These are phyloP conservation scores for Sphaerulina musiva DNA, from an alignment of 2,329 filamentous ascomycete genomes.

Conservation along the genomic window DNA sequence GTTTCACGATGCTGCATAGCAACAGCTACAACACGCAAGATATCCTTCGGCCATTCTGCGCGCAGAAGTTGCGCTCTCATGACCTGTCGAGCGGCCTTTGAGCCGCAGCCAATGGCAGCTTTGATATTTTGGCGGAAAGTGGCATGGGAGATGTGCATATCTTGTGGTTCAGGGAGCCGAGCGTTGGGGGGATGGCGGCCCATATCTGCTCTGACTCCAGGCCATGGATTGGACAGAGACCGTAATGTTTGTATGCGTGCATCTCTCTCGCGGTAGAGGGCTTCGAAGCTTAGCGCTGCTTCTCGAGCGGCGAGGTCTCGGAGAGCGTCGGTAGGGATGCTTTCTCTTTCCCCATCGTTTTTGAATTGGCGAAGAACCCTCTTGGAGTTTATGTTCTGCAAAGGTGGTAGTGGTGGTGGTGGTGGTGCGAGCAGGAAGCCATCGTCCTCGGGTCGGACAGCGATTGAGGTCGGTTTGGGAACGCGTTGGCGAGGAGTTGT, in stretches of 20 bases:
- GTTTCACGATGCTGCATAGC: slow-evolving; percentile 24
- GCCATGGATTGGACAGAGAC: slow-evolving; percentile 27
- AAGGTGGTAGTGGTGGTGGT: too few species aligned
- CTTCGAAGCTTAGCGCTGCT: slow-evolving; percentile 20
- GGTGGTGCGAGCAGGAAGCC: slow-evolving; percentile 12
- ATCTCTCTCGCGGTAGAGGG: slow-evolving; percentile 21
- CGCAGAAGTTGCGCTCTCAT: slow-evolving; percentile 29
- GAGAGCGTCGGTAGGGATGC: background rate
- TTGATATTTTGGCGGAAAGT: slow-evolving; percentile 24
- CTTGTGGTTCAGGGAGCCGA: background rate
- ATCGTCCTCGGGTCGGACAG: slow-evolving; percentile 13
- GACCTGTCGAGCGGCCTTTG: slow-evolving; percentile 21
- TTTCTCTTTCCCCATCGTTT: slow-evolving; percentile 4
- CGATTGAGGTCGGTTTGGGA: slow-evolving; percentile 13
- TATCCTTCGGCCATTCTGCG: slow-evolving; percentile 26
- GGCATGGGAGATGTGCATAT: slow-evolving; percentile 20
- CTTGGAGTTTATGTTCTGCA: background rate
- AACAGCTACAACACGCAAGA: slow-evolving; percentile 29
- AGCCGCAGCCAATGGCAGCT: slow-evolving; percentile 6
- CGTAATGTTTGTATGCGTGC: slow-evolving; percentile 21
- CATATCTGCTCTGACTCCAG: background rate
- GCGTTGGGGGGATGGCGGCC: background rate
- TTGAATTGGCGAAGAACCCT: background rate
- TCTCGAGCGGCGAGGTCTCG: slow-evolving; percentile 8
- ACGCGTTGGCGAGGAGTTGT: slow-evolving; percentile 12